Evolutionary conservation across 1,284 basidiomycete genomes (phyloP), one percentile per base, ranked within the genome.

Genomic region (Afroboletus lepidellus): DNA sequence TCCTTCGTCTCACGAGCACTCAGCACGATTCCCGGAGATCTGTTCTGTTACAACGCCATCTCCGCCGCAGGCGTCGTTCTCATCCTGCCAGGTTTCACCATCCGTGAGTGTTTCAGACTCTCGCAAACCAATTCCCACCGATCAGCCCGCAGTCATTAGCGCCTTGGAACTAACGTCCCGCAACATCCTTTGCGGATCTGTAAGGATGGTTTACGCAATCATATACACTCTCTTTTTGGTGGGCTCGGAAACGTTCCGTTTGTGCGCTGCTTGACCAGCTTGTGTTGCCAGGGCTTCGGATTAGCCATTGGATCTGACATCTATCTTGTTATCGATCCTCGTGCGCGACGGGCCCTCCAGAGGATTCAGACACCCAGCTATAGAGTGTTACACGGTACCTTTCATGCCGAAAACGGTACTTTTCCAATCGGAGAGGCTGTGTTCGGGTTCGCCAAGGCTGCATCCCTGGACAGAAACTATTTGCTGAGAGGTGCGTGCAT

Each of bases 201-300:
- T 94, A 21, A 77, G 91, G 58, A 85, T 93, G 72, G 89, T 93
- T 29, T 93, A 92, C 62, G 90, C 91, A 18, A 87, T 92, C 59
- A 92, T 93, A 51, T 94, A 93, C 66, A 91, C 90, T 0, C 74
- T 93, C 41, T 92, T 93, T 69, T 72, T 93, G 56, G 87, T 86
- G 63, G 51, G 74, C 56, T 34, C 21, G 6, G 18, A 41, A 34
- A 12, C 15, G 5, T 27, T 30, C 3, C 4, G 43, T 39, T 27
- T 47, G 43, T 49, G 46, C 50, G 36, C 56, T 34, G 46, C 49
- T n/a, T 57, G 36, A 56, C 27, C 15, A 25, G 8, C 27, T 15
- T 27, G 32, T 7, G 20, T 16, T 49, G 46, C 13, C 61, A 88
- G 87, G 90, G 91, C 16, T 94, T 93, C 67, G 89, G 90, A 32